A percentile compares a stretch with the other conserved stretches of the same genome.
These are phyloP conservation scores for Glomus cerebriforme DNA, from an alignment of 192 early-diverging fungal genomes.

Conservation along the genomic window DNA sequence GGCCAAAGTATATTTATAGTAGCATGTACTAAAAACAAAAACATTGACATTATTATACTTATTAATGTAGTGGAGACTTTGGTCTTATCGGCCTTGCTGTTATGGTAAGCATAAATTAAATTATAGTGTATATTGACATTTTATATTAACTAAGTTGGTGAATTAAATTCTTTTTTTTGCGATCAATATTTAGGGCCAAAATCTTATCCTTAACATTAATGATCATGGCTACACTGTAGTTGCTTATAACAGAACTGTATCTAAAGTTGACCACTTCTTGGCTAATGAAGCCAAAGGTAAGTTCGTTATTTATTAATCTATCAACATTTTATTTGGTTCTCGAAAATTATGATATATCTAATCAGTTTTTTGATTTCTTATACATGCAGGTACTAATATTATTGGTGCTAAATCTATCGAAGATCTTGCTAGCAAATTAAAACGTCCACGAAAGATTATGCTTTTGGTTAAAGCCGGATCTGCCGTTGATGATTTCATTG, in stretches of 20 bases:
- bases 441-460: constrained; percentile 97
- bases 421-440: constrained; percentile 92
- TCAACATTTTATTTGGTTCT: background rate
- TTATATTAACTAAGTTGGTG: too few species aligned
- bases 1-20: too few species aligned
- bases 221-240: constrained; percentile 94
- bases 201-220: constrained; percentile 98
- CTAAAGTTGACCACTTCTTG: constrained; percentile 94
- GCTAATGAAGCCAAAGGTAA: constrained; percentile 96
- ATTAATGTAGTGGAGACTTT: constrained; percentile 80
- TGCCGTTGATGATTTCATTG: constrained; percentile 96
- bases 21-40: too few species aligned
- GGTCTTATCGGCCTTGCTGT: constrained; percentile 99
- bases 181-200: constrained; percentile 80
- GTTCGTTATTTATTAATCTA: constrained; percentile 2
- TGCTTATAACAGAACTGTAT: constrained; percentile 94
- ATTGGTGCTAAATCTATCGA: constrained; percentile 92
- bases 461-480: constrained; percentile 95
- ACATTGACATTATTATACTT: background rate
- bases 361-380: background rate
- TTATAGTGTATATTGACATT: constrained; percentile 20
- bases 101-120: constrained; percentile 72
- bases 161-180: constrained; percentile 8
- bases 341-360: constrained; percentile 4
- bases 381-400: constrained; percentile 76